These are phyloP conservation scores for Pistacia integerrima DNA, from an alignment of 345 rosid genomes.

Conservation along the genomic window DNA sequence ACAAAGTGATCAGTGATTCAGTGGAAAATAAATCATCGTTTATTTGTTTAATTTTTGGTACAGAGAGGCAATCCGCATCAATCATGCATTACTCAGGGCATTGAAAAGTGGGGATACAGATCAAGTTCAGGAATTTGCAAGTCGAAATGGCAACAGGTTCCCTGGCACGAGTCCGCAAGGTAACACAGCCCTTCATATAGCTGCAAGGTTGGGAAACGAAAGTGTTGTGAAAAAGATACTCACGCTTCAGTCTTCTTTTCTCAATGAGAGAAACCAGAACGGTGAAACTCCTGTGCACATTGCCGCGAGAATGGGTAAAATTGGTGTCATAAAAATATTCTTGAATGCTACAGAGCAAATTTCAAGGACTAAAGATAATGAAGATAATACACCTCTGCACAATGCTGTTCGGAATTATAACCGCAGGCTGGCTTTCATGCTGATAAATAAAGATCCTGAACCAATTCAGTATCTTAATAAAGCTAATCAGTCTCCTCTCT, in stretches of 20 bases:
- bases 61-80: background rate
- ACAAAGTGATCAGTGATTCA: too few species aligned
- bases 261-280: background rate
- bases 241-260: background rate
- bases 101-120: background rate
- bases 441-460: background rate
- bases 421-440: too few species aligned
- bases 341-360: background rate
- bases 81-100: background rate
- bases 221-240: background rate
- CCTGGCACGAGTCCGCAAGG: background rate
- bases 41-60: background rate
- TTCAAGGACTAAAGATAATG: background rate
- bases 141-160: background rate
- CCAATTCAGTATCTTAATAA: background rate
- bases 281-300: conserved; percentile 2
- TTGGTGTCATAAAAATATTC: background rate
- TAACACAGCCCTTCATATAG: conserved; percentile 15
- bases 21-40: too few species aligned
- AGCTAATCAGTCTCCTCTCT: background rate
- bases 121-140: background rate
- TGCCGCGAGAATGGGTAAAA: conserved; percentile 2
- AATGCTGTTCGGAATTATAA: background rate
- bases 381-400: background rate
- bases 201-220: conserved; percentile 1